Percentiles rank a stretch among this genome's conserved stretches.
These are phyloP conservation scores for Cladosporium velox DNA, from an alignment of 2,329 filamentous ascomycete species.

Conservation along the genomic window DNA sequence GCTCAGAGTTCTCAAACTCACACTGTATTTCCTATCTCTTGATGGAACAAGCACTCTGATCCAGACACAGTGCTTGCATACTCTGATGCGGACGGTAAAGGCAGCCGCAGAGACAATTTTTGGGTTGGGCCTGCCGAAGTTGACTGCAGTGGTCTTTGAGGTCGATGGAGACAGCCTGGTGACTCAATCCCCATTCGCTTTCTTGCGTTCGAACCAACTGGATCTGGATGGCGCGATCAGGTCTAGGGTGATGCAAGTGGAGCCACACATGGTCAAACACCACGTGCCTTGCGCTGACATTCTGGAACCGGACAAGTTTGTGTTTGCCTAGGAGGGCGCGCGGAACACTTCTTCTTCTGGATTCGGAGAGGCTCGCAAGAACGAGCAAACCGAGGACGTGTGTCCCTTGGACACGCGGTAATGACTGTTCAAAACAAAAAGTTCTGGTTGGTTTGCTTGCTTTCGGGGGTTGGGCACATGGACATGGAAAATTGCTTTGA, in stretches of 20 bases:
- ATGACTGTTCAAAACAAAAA: too few species aligned
- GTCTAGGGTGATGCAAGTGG: neutral
- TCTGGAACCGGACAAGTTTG: neutral
- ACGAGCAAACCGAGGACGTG: too few species aligned
- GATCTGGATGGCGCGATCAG: neutral
- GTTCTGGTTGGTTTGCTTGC: too few species aligned
- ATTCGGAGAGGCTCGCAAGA: neutral
- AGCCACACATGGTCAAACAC: neutral
- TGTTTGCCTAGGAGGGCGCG: neutral
- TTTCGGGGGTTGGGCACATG: neutral
- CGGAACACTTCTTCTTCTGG: too few species aligned
- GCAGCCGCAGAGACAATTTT: neutral
- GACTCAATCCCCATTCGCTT: neutral
- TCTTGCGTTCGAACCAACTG: neutral
- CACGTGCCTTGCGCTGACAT: neutral
- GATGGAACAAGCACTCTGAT: neutral
- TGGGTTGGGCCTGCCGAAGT: neutral
- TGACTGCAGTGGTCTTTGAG: neutral
- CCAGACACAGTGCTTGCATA: neutral
- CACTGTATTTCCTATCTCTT: neutral
- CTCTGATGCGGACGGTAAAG: neutral
- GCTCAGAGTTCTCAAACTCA: neutral
- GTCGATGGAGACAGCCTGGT: neutral
- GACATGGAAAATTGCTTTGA: neutral
- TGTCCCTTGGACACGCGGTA: too few species aligned